Conservation (phyloP, 345 rosid genomes). For the Ceriops zippeliana region DNA sequence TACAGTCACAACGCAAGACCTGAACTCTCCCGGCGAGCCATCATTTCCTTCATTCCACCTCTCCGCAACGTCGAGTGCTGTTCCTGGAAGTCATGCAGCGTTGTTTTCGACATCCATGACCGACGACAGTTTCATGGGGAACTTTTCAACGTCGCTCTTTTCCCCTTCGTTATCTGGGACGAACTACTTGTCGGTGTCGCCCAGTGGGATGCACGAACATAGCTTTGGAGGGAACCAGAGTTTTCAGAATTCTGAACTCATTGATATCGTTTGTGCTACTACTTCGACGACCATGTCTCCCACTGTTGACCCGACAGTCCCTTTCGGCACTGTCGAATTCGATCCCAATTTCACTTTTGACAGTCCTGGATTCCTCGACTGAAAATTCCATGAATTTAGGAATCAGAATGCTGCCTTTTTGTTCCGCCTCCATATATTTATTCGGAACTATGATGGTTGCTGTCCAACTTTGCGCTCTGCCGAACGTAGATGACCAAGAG, state of each 20-base stretch:
- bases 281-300: conserved; percentile 38
- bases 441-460: too few species aligned
- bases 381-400: not conserved
- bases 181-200: conserved; percentile 22
- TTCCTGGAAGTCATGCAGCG: not conserved
- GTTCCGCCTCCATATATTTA: too few species aligned
- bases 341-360: conserved; percentile 44
- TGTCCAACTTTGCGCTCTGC: too few species aligned
- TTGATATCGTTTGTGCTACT: conserved; percentile 21
- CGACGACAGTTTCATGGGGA: conserved; percentile 1
- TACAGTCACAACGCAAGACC: conserved; percentile 9
- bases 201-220: conserved; percentile 8
- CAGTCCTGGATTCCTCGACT: conserved; percentile 22
- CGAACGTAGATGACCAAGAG: too few species aligned
- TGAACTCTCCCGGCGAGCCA: not conserved
- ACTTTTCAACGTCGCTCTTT: conserved; percentile 12
- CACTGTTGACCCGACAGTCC: conserved; percentile 42
- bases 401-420: too few species aligned
- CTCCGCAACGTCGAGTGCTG: conserved; percentile 12
- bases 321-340: conserved; percentile 33
- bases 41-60: conserved; percentile 7
- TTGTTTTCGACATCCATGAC: conserved; percentile 2
- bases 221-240: conserved; percentile 16
- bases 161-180: conserved; percentile 28
- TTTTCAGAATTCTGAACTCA: conserved; percentile 15